Conservation (phyloP, 495 filamentous ascomycete genomes). For the Mytilinidion resinicola region DNA sequence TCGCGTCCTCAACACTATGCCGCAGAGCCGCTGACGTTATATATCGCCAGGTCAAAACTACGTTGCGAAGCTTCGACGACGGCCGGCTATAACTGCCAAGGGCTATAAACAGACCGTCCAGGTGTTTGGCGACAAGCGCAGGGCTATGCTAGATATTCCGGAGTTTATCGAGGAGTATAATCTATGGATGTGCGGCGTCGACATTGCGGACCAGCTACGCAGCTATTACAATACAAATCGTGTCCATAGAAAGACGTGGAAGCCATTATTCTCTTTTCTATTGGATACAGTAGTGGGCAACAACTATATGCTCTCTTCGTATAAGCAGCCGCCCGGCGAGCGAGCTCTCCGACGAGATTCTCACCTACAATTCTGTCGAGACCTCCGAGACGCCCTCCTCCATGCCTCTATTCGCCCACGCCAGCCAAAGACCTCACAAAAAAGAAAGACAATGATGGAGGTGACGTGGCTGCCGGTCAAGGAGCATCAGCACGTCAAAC, state of each 20-base stretch:
- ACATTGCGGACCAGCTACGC: background rate
- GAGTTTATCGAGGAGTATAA: background rate
- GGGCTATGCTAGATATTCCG: background rate
- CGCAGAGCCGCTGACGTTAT: background rate
- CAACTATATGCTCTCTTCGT: background rate
- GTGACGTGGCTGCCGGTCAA: background rate
- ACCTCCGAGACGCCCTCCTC: background rate
- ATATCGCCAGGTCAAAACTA: no score
- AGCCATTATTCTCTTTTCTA: no score
- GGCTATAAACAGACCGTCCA: background rate
- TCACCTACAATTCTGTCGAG: no score
- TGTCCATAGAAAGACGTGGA: no score
- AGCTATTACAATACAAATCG: no score
- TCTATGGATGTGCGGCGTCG: background rate
- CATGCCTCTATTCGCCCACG: background rate
- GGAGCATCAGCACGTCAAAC: background rate
- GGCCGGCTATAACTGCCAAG: background rate
- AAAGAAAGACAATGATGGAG: background rate
- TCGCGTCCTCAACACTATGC: background rate
- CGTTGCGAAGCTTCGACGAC: no score
- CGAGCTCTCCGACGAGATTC: background rate
- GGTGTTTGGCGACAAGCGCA: background rate
- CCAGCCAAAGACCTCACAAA: background rate
- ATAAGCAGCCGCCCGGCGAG: background rate
- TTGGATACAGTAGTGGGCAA: no score